A percentile compares a stretch with the other conserved stretches of the same genome.
Conservation (phyloP, 1,284 basidiomycete species). For the Tilletiopsis washingtonensis region DNA sequence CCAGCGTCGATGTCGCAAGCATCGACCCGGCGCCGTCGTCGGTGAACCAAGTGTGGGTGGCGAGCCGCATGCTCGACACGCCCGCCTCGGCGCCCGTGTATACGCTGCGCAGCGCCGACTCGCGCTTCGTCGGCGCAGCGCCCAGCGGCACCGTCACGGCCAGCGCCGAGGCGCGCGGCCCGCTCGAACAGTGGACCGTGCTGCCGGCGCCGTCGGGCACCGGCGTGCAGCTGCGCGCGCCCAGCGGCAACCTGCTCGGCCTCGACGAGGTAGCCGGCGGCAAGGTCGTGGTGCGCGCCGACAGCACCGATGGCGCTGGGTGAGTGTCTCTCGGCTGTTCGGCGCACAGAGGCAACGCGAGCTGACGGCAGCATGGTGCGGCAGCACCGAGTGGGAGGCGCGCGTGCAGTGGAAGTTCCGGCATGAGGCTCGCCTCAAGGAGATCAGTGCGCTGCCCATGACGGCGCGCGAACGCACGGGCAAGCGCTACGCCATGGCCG, state of each 20-base stretch:
- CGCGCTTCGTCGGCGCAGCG: constrained; percentile 5
- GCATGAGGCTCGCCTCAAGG: constrained; percentile 1
- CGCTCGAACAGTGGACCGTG: constrained; percentile 7
- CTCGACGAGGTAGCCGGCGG: constrained; percentile 9
- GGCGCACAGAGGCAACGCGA: too few species aligned
- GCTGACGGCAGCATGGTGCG: not conserved
- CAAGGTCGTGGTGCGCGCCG: constrained; percentile 7
- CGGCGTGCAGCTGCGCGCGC: not conserved
- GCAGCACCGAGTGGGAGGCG: constrained; percentile 1
- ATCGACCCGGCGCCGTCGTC: not conserved
- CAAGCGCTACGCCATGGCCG: not conserved
- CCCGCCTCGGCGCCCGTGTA: constrained; percentile 1
- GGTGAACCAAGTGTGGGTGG: constrained; percentile 12
- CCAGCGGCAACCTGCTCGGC: constrained; percentile 1
- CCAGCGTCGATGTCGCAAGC: constrained; percentile 1
- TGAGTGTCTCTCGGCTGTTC: too few species aligned
- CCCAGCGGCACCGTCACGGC: constrained; percentile 4
- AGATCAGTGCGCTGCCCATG: not conserved
- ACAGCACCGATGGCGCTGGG: not conserved
- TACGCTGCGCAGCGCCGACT: constrained; percentile 6
- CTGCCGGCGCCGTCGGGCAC: not conserved
- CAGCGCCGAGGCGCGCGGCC: constrained; percentile 7
- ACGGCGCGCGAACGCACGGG: not conserved
- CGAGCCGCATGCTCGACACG: constrained; percentile 6
- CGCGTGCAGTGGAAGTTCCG: constrained; percentile 9